Evolutionary conservation across 1,139 yeast species (phyloP), one percentile per base, ranked within the genome.

Genomic region (Taphrina deformans): DNA sequence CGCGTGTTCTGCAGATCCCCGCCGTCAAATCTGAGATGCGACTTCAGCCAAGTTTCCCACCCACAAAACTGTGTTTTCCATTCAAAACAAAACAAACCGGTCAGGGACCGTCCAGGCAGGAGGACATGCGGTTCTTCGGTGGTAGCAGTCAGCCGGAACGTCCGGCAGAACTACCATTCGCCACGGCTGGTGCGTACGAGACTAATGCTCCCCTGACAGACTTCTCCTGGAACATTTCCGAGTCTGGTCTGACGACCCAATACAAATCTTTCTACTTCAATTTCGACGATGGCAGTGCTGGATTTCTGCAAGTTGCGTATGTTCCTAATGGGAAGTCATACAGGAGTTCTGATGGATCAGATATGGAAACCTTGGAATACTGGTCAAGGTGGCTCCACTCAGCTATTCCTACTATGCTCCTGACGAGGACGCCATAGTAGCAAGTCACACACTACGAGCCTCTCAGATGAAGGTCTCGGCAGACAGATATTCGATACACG

Each of bases 251-350:
- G 40, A 65, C 67, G 5, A 65, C 67, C 14, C 67, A 65, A 45
- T 65, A 65, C 63, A 65, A 65, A 41, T 53, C 66, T 21, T 55
- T 65, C 46, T 65, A 65, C 40, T 53, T 65, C 45, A 48, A 53
- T 10, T 62, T 65, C 45, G 63, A 62, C n/a, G 67, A 65, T 55
- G 65, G 65, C 23, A 55, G 50, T 14, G 53, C 62, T 27, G 67
- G 67, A 21, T 61, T 46, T 40, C 18, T 55, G 24, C 67, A 65
- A 33, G 29, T 61, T 35, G 58, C 65, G 14, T 48, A 27, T 14
- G 50, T 44, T 2, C 23, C 5, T 10, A 16, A 18, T 10, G 3
- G 3, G 0, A 38, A 35, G 40, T 38, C 41, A 38, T 3, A 14
- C n/a, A 18, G 12, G 7, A 7, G 18, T 38, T 7, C 48, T 44